Conservation (phyloP, 306 rosid species). For the Vigna trinervia region DNA sequence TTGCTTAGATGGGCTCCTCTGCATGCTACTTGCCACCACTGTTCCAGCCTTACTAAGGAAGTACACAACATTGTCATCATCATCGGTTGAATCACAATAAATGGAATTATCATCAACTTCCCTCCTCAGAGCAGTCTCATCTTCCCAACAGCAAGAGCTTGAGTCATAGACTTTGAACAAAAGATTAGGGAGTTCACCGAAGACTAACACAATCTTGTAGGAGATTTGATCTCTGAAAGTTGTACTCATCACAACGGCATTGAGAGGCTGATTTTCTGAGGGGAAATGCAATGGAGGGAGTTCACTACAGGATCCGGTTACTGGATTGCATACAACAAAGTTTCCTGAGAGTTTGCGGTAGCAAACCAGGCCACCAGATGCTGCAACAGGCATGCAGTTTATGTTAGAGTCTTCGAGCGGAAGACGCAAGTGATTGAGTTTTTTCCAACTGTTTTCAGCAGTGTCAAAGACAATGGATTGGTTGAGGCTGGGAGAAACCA, state of each 20-base stretch:
- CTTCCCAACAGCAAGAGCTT: conserved; percentile 66
- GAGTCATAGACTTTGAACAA: conserved; percentile 65
- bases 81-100: conserved; percentile 56
- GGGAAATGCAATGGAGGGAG: conserved; percentile 66
- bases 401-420: conserved; percentile 48
- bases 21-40: conserved; percentile 88
- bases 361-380: conserved; percentile 88
- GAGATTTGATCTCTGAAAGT: conserved; percentile 40
- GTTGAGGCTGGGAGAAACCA: conserved; percentile 78
- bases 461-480: conserved; percentile 74
- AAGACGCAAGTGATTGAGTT: conserved; percentile 58
- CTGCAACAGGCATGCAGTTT: conserved; percentile 83
- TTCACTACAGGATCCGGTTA: conserved; percentile 63
- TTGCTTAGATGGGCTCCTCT: conserved; percentile 92
- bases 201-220: conserved; percentile 72
- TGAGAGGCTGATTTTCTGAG: conserved; percentile 57
- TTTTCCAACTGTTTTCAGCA: conserved; percentile 77
- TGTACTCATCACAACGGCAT: conserved; percentile 81
- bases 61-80: conserved; percentile 80
- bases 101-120: conserved; percentile 51
- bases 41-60: conserved; percentile 88
- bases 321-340: conserved; percentile 70
- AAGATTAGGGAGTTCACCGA: conserved; percentile 77
- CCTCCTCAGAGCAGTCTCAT: conserved; percentile 56
- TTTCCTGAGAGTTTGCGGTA: conserved; percentile 64